Evolutionary conservation across 2,329 filamentous ascomycete species (phyloP).

Genomic region (Rutstroemia sp.): DNA sequence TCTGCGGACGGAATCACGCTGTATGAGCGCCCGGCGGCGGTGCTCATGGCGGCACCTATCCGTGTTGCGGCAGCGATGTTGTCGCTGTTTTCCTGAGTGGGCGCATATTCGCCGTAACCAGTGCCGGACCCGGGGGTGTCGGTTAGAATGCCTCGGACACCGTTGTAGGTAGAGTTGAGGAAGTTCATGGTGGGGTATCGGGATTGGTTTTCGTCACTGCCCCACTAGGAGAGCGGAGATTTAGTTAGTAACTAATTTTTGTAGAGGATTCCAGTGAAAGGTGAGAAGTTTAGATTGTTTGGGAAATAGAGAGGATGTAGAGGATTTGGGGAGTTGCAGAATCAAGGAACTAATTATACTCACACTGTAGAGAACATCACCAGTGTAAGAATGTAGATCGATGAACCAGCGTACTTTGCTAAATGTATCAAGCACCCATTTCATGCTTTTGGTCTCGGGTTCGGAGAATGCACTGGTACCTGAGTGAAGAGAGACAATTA

Average conservation of each 20-base stretch:
- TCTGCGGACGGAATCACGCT: slow-evolving; percentile 32
- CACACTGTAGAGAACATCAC: slow-evolving; percentile 42
- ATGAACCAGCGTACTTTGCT: slow-evolving; percentile 47
- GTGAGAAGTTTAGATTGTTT: too few relatives aligned
- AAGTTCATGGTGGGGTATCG: slow-evolving; percentile 42
- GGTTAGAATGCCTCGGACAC: slow-evolving; percentile 40
- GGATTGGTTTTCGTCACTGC: slow-evolving; percentile 45
- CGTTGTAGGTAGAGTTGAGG: slow-evolving; percentile 43
- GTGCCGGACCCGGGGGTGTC: slow-evolving; percentile 28
- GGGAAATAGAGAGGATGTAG: too few relatives aligned
- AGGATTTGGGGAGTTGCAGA: too few relatives aligned
- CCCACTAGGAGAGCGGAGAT: slow-evolving; percentile 33
- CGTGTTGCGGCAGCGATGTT: slow-evolving; percentile 30
- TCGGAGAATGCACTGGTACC: slow-evolving; percentile 46
- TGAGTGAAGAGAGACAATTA: slow-evolving; percentile 5
- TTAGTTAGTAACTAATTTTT: too few relatives aligned
- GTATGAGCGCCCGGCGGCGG: slow-evolving; percentile 33
- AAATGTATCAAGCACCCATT: slow-evolving; percentile 44
- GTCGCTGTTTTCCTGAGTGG: slow-evolving; percentile 30
- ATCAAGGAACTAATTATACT: too few relatives aligned
- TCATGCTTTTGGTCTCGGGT: slow-evolving; percentile 47
- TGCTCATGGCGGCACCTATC: slow-evolving; percentile 35
- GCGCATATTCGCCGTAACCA: slow-evolving; percentile 40
- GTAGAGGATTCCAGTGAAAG: too few relatives aligned
- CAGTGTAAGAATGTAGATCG: slow-evolving; percentile 49